phyloP scores from a whole-genome alignment of 2,329 filamentous ascomycete species.

The Alternaria novae-zelandiae region DNA sequence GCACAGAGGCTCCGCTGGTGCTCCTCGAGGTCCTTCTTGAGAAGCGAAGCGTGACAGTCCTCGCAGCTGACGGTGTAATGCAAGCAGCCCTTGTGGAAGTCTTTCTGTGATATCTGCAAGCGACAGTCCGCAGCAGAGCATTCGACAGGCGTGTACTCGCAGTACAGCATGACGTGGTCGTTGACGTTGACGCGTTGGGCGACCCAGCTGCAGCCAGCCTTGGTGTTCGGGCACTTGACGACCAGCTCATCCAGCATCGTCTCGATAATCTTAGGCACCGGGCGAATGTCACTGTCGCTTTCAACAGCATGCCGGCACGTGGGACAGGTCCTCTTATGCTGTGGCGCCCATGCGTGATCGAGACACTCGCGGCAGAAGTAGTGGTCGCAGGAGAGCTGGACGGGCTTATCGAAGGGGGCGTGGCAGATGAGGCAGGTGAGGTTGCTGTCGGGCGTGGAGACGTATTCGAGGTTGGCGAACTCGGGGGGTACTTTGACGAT shows the following conservation, averaged over 20 bases:
- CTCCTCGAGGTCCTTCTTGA: slow-evolving; percentile 61
- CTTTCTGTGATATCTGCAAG: slow-evolving; percentile 61
- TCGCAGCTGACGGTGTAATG: slow-evolving; percentile 61
- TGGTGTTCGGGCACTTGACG: slow-evolving; percentile 64
- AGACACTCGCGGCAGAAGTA: slow-evolving; percentile 68
- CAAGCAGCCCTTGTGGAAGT: slow-evolving; percentile 60
- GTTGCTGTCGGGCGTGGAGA: slow-evolving; percentile 63
- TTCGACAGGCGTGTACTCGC: slow-evolving; percentile 60
- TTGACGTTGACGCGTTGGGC: slow-evolving; percentile 63
- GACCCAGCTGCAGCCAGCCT: slow-evolving; percentile 60
- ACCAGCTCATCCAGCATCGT: slow-evolving; percentile 68
- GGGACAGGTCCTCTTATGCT: slow-evolving; percentile 57
- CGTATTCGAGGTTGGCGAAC: slow-evolving; percentile 64
- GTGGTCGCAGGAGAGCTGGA: slow-evolving; percentile 66
- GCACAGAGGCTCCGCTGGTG: slow-evolving; percentile 58
- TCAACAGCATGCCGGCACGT: slow-evolving; percentile 60
- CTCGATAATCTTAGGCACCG: slow-evolving; percentile 62
- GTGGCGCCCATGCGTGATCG: slow-evolving; percentile 47
- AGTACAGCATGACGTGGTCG: slow-evolving; percentile 67
- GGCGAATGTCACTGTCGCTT: slow-evolving; percentile 30
- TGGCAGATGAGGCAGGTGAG: slow-evolving; percentile 70
- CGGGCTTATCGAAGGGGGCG: slow-evolving; percentile 65
- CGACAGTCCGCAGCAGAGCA: slow-evolving; percentile 60
- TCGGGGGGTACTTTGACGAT: slow-evolving; percentile 55
- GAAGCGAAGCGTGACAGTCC: slow-evolving; percentile 59